These are phyloP conservation scores for Lizanozyma gosingica DNA, from an alignment of 1,139 yeast genomes.

Conservation along the genomic window DNA sequence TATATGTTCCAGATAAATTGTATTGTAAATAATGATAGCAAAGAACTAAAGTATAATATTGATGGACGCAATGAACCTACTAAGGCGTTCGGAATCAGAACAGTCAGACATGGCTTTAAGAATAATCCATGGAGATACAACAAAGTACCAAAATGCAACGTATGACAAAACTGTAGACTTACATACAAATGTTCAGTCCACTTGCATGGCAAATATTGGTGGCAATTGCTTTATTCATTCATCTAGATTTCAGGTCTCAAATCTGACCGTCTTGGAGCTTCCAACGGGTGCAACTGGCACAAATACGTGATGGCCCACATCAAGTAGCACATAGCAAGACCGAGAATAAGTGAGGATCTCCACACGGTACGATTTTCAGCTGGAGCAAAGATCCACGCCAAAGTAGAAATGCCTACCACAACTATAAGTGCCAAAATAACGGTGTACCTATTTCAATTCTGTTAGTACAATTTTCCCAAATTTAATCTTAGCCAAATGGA, in stretches of 20 bases:
- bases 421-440: conserved; percentile 59
- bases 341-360: conserved; percentile 80
- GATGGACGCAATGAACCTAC: too few species aligned
- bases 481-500: neutral
- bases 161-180: too few species aligned
- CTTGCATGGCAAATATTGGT: too few species aligned
- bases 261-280: conserved; percentile 71
- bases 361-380: conserved; percentile 64
- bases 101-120: too few species aligned
- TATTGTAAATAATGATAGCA: too few species aligned
- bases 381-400: conserved; percentile 59
- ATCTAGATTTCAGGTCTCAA: conserved; percentile 52
- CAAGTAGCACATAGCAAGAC: conserved; percentile 79
- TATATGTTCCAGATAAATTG: too few species aligned
- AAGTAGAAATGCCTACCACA: conserved; percentile 50
- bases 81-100: too few species aligned
- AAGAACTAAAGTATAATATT: too few species aligned
- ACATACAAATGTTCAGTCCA: too few species aligned
- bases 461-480: conserved; percentile 7
- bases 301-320: conserved; percentile 94
- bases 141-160: too few species aligned
- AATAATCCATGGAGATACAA: too few species aligned
- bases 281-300: conserved; percentile 74
- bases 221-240: too few species aligned
- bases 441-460: conserved; percentile 49